Evolutionary conservation across 805 yeast genomes (phyloP).

Genomic region (Schwanniomyces occidentalis): DNA sequence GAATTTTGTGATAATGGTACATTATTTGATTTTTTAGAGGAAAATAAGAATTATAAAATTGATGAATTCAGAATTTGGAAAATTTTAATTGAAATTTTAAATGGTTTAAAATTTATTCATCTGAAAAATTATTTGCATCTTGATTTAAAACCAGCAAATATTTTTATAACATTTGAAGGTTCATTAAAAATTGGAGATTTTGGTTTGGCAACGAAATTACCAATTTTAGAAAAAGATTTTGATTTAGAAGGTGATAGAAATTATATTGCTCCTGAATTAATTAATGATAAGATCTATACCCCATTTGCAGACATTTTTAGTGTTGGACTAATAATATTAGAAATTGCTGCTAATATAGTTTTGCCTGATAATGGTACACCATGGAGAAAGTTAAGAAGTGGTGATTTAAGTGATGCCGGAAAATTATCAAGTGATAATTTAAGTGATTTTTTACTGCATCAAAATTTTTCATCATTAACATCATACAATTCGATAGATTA

Average conservation of each 20-base stretch:
- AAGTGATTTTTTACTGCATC: constrained; percentile 41
- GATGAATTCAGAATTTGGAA: constrained; percentile 99
- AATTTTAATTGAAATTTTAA: constrained; percentile 77
- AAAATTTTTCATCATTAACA: constrained; percentile 34
- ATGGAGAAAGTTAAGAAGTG: constrained; percentile 94
- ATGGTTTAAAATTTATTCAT: constrained; percentile 82
- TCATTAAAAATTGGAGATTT: constrained; percentile 92
- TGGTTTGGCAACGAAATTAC: constrained; percentile 86
- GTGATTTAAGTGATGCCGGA: constrained; percentile 95
- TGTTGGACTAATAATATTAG: constrained; percentile 90
- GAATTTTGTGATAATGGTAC: constrained; percentile 96
- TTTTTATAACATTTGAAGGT: constrained; percentile 93
- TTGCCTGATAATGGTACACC: constrained; percentile 95
- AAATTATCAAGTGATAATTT: constrained; percentile 58
- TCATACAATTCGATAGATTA: constrained; percentile 25
- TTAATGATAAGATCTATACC: constrained; percentile 77
- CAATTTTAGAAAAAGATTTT: constrained; percentile 61
- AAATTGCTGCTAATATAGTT: constrained; percentile 92
- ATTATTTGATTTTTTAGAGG: constrained; percentile 74
- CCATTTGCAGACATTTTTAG: constrained; percentile 94
- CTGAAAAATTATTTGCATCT: constrained; percentile 72
- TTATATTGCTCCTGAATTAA: constrained; percentile 95
- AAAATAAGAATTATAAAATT: constrained; percentile 69
- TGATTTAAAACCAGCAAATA: constrained; percentile 94
- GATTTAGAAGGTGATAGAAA: constrained; percentile 98